Base-by-base conservation (phyloP, 192 early-diverging fungal genomes). In the Pilaira anomala region DNA sequence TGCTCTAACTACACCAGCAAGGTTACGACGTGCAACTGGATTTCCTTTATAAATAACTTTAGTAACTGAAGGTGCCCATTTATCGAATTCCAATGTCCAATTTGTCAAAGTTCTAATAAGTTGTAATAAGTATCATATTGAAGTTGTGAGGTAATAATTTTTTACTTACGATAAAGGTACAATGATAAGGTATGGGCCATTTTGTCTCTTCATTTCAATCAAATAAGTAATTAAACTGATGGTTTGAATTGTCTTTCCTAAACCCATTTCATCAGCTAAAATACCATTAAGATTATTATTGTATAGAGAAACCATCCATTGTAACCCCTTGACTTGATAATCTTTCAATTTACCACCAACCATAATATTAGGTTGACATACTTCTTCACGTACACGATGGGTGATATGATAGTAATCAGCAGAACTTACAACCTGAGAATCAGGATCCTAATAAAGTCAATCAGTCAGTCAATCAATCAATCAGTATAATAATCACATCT, bases 271-370 rank as follows among this genome's bases (percentile, higher is more conserved):
- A 71, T 97, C 96, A 51, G 97, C 97, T 60, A 99, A 69, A 67
- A 99, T 98, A 48, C 97, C 97, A 74, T 99, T 99, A 30, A 99
- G 78, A 50, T 92, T 76, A 76, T 99, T 99, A 75, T 99, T 99
- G 80, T 98, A 99, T 49, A 99, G 77, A 16, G 94, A 96, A 22
- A 97, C 92, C 97, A 99, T 97, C 97, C 97, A 99, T 80, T 99
- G 88, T 21, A 99, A 79, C 62, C 97, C 97, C 65, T 93, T 96
- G 65, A 97, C 60, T 74, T 95, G 97, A 75, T 99, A 99, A 25
- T 98, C 96, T 76, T 99, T 99, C 51, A 99, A 76, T 18, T 75
- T 82, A 42, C 97, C 97, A 33, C 97, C 95, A 9, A 89, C 80
- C 66, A 99, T 71, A 19, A 98, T 88, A 48, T 65, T 33, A 3